Evolutionary conservation across 148 eudicot genomes (phyloP), one percentile per base, ranked within the genome.

Genomic region (Polygonum aviculare): DNA sequence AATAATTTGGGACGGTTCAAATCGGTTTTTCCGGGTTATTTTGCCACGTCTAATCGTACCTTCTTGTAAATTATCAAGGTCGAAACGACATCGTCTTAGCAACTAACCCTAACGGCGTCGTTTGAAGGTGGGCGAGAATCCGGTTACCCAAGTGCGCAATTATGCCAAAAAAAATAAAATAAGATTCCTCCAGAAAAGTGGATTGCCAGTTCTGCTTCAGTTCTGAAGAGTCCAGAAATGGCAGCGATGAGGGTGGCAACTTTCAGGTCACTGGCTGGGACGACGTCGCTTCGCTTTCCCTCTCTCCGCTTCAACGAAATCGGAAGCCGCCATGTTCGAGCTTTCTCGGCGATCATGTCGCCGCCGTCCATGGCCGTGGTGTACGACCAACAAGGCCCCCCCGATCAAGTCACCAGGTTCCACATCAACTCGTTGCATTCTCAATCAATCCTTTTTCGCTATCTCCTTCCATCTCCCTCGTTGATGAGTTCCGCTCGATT

Each of bases 331-430:
- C 72, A 67, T 67, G 69, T 84, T 50, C 82, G 94, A 72, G 84
- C 90, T 5, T 84, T 83, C 65, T 93, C 94, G n/a, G 74, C 90
- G 51, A 4, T 79, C 75, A 80, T 87, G 85, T 93, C 98, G 8
- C 98, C 98, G 80, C 91, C 98, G 10, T 90, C 98, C 48, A 84
- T 31, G 79, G 97, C 98, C 21, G 88, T 91, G 39, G 85, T 88
- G 55, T 91, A 93, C 88, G 85, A 90, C 14, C 84, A 86, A 18
- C 89, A 89, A 4, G 98, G 98, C n/a, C 65, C 90, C 50, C 97
- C 98, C 6, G 93, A 93, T 74, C 26, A 84, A 70, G 89, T 91
- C 78, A 84, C 88, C 16, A 91, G 87, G 96, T 90, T 33, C 69
- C 69, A 33, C 15, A 33, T 63, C 69, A 31, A 33, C 35, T 33